These are phyloP conservation scores for Silene uniflora DNA, from an alignment of 148 eudicot genomes.

Conservation along the genomic window DNA sequence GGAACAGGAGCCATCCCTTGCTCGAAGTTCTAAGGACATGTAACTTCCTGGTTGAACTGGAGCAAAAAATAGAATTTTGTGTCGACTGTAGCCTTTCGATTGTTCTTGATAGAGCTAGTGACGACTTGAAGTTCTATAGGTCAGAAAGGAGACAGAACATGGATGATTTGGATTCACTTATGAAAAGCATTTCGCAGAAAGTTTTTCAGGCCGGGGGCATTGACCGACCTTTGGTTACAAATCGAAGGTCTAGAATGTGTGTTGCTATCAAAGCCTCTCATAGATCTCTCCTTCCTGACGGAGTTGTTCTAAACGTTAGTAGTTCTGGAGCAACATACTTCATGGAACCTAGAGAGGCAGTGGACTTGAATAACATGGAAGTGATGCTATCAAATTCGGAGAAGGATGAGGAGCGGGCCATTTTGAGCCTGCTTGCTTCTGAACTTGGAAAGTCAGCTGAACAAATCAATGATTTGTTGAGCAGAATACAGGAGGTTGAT, in stretches of 20 bases:
- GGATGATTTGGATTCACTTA: conserved; percentile 63
- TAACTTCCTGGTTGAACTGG: conserved; percentile 69
- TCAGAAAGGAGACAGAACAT: conserved; percentile 80
- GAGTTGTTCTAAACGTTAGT: conserved; percentile 68
- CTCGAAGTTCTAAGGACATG: conserved; percentile 66
- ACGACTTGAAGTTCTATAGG: conserved; percentile 71
- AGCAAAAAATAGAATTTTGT: conserved; percentile 73
- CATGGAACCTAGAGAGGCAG: conserved; percentile 93
- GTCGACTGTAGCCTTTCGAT: conserved; percentile 64
- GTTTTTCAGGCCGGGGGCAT: conserved; percentile 85
- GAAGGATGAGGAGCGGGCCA: conserved; percentile 71
- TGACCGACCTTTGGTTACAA: conserved; percentile 73
- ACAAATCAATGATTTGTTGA: conserved; percentile 51
- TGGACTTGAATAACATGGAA: conserved; percentile 86
- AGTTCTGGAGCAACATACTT: conserved; percentile 89
- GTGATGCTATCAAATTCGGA: conserved; percentile 73
- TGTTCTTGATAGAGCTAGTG: conserved; percentile 87
- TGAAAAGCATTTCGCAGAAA: conserved; percentile 47
- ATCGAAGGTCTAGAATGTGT: conserved; percentile 94
- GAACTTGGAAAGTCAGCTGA: conserved; percentile 54
- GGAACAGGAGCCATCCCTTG: conserved; percentile 69
- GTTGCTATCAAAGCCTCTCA: conserved; percentile 74
- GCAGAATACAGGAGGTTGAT: conserved; percentile 63
- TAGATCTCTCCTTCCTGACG: conserved; percentile 64
- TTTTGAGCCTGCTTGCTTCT: conserved; percentile 73